These are phyloP conservation scores for Saccharomyces hybrid DNA, from an alignment of 1,139 yeast genomes.

Conservation along the genomic window DNA sequence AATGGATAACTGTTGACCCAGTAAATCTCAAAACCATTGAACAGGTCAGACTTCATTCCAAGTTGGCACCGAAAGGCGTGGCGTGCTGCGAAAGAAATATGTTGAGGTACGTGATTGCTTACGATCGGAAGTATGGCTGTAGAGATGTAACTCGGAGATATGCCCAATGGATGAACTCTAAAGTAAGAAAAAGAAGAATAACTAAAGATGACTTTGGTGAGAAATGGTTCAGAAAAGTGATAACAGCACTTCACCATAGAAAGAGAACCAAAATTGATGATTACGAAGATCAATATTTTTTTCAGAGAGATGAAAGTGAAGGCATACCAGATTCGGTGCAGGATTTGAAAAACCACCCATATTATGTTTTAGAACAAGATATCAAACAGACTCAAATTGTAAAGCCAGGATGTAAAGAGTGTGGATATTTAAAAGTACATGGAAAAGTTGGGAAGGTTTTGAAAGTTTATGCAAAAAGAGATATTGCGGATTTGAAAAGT, in stretches of 20 bases:
- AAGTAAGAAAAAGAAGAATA: conserved; percentile 64
- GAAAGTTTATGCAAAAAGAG: conserved; percentile 57
- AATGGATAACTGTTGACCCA: conserved; percentile 87
- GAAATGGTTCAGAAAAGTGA: conserved; percentile 49
- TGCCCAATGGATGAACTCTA: conserved; percentile 61
- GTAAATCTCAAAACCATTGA: conserved; percentile 58
- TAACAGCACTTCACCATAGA: conserved; percentile 26
- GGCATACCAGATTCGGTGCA: conserved; percentile 81
- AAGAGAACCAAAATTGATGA: conserved; percentile 47
- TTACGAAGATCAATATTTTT: conserved; percentile 63
- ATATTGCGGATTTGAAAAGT: conserved; percentile 56
- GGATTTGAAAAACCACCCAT: conserved; percentile 82
- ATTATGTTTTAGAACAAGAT: conserved; percentile 75
- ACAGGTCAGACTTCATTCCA: conserved; percentile 52
- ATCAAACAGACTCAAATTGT: conserved; percentile 64
- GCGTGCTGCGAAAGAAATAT: conserved; percentile 49
- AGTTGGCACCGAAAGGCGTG: conserved; percentile 66
- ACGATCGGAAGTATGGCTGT: conserved; percentile 54
- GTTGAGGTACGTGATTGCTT: conserved; percentile 69
- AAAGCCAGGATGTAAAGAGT: conserved; percentile 48
- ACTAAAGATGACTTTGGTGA: conserved; percentile 50
- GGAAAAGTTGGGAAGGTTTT: conserved; percentile 32
- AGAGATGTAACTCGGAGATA: conserved; percentile 85
- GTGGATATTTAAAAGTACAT: conserved; percentile 59
- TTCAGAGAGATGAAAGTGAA: conserved; percentile 59